These are phyloP conservation scores for Populus trichocarpa DNA, from an alignment of 441 rosid species.

Conservation along the genomic window DNA sequence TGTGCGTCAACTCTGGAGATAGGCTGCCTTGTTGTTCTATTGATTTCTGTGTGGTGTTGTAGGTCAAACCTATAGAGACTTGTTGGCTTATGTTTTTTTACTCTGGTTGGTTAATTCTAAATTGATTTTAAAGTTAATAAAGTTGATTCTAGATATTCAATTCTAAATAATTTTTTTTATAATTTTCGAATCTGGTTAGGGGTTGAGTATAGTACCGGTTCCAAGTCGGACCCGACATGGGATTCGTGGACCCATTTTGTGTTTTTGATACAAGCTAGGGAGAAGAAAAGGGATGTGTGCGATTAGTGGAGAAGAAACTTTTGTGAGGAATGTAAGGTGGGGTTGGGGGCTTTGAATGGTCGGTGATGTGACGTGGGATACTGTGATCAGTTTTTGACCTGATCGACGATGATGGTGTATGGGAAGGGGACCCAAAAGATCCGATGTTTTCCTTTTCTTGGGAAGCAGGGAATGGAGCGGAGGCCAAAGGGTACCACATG, in stretches of 20 bases:
- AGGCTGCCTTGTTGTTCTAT: no score
- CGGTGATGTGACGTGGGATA: slow-evolving; percentile 31
- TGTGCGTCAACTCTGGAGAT: no score
- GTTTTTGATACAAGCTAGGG: slow-evolving; percentile 18
- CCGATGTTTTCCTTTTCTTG: slow-evolving; percentile 25
- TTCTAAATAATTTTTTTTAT: no score
- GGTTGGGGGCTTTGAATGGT: neutral
- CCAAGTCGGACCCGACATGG: no score
- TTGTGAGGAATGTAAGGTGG: slow-evolving; percentile 24
- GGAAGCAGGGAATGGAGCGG: neutral
- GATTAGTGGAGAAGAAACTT: slow-evolving; percentile 29
- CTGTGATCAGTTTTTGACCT: neutral
- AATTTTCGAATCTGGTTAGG: no score
- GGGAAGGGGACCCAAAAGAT: slow-evolving; percentile 26
- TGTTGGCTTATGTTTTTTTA: neutral
- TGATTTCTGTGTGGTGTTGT: neutral
- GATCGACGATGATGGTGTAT: neutral
- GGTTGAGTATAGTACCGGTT: neutral
- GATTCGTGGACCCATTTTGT: slow-evolving; percentile 21
- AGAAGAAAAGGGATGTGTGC: slow-evolving; percentile 18
- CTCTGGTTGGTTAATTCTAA: neutral
- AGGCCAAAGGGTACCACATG: neutral
- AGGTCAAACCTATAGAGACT: neutral
- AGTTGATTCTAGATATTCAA: neutral
- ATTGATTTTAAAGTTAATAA: no score